These are phyloP conservation scores for Colletotrichum scovillei DNA, from an alignment of 2,329 filamentous ascomycete genomes.

Conservation along the genomic window DNA sequence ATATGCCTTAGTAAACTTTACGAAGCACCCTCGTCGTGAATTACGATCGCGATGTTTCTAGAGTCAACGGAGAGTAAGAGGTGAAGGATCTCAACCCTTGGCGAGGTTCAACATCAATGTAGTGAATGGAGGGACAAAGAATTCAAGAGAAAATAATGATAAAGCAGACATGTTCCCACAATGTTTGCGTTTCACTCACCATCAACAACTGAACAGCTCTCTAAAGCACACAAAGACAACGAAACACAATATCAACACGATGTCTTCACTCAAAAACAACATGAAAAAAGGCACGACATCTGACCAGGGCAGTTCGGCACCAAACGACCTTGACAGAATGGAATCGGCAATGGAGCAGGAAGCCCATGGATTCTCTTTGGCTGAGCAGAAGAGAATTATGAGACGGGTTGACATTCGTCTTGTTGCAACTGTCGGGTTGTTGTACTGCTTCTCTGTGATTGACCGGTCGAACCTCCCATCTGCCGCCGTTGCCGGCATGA, in stretches of 20 bases:
- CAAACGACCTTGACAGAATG: background rate
- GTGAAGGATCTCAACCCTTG: background rate
- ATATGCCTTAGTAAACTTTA: slow-evolving; percentile 16
- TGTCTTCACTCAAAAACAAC: background rate
- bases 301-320: background rate
- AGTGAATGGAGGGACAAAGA: background rate
- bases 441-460: slow-evolving; percentile 39
- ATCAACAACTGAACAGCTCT: background rate
- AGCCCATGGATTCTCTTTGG: background rate
- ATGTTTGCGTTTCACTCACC: background rate
- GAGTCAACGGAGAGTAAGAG: background rate
- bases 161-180: background rate
- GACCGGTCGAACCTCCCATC: slow-evolving; percentile 36
- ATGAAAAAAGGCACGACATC: too few species aligned
- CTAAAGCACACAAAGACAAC: background rate
- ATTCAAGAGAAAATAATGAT: background rate
- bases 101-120: background rate
- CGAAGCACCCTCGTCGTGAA: background rate
- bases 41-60: background rate
- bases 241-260: background rate
- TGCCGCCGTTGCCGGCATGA: slow-evolving; percentile 37
- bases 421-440: slow-evolving; percentile 40
- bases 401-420: slow-evolving; percentile 47
- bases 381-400: slow-evolving; percentile 14
- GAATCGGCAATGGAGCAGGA: background rate